Evolutionary conservation across 495 filamentous ascomycete genomes (phyloP).

Genomic region (Echria macrotheca): DNA sequence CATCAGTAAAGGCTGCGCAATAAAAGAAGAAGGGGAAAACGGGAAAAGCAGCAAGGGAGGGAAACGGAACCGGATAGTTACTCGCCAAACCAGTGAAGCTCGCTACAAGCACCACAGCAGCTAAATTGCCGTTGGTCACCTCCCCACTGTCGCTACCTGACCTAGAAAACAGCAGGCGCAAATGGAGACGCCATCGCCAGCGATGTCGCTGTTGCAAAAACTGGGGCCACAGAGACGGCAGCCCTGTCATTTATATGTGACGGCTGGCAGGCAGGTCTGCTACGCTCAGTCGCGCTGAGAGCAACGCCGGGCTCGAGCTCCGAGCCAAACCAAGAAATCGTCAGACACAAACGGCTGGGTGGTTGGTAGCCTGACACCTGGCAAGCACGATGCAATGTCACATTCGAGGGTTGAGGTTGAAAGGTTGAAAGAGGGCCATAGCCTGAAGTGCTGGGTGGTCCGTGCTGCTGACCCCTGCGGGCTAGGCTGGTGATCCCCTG

Average conservation of each 20-base stretch:
- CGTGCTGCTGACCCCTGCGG: not conserved
- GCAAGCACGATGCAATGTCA: too few relatives aligned
- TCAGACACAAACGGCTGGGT: not conserved
- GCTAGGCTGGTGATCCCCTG: not conserved
- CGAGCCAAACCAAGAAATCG: not conserved
- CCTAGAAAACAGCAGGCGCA: not conserved
- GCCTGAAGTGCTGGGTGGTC: too few relatives aligned
- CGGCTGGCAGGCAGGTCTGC: not conserved
- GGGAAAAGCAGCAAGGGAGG: not conserved
- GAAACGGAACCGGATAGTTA: not conserved
- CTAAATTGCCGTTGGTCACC: not conserved
- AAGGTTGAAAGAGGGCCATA: too few relatives aligned
- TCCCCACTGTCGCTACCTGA: not conserved
- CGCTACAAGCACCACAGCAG: not conserved
- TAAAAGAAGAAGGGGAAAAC: constrained; percentile 4
- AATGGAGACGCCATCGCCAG: too few relatives aligned
- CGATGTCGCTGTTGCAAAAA: not conserved
- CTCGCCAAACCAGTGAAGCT: not conserved
- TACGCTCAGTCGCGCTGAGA: not conserved
- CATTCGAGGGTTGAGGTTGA: too few relatives aligned
- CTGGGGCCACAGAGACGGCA: not conserved
- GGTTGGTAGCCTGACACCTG: not conserved
- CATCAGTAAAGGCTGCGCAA: constrained; percentile 6
- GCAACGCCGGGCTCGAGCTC: not conserved
- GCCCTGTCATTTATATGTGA: not conserved